Conservation (phyloP, 2,329 filamentous ascomycete genomes). For the Phialophora macrospora region DNA sequence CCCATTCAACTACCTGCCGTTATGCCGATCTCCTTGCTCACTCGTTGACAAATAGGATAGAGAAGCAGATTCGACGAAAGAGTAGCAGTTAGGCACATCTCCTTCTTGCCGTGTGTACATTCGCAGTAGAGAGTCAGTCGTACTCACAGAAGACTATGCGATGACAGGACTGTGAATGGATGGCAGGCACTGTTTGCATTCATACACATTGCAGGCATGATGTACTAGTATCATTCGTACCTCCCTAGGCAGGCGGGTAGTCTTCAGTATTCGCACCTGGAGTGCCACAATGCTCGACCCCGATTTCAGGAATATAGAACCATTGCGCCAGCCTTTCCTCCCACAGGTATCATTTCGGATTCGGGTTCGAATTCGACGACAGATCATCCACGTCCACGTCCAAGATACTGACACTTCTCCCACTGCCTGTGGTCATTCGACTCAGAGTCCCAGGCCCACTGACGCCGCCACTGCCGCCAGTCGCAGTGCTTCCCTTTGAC, state of each 20-base stretch:
- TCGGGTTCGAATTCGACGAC: conserved; percentile 14
- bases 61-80: background rate
- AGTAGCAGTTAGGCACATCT: background rate
- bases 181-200: background rate
- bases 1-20: background rate
- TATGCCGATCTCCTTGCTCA: background rate
- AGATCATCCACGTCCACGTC: conserved; percentile 31
- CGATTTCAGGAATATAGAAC: background rate
- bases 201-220: background rate
- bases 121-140: background rate
- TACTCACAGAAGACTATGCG: background rate
- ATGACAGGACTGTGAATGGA: background rate
- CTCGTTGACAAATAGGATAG: background rate
- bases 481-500: conserved; percentile 5
- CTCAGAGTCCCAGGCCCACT: conserved; percentile 14
- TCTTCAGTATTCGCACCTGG: background rate
- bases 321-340: background rate
- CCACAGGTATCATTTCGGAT: conserved; percentile 3
- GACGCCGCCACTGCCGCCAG: conserved; percentile 1
- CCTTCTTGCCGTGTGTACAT: background rate
- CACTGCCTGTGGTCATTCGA: conserved; percentile 18
- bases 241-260: background rate
- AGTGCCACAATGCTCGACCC: background rate
- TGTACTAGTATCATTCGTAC: background rate
- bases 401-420: conserved; percentile 27